A percentile compares a stretch with the other conserved stretches of the same genome.
These are phyloP conservation scores for Groenewaldozyma salmanticensis DNA, from an alignment of 805 yeast genomes.

Conservation along the genomic window DNA sequence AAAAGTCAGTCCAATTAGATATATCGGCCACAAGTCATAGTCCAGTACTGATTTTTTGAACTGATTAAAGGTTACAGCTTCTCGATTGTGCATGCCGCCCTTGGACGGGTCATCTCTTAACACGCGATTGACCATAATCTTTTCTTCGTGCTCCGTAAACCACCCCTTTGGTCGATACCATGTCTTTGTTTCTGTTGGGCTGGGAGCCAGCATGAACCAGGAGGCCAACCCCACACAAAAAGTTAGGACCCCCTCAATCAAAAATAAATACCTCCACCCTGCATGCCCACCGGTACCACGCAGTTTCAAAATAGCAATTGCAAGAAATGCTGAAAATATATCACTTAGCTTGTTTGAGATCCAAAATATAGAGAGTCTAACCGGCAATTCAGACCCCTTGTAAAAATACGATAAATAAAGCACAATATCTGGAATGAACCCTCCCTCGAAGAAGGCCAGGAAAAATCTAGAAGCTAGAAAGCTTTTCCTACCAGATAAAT, in stretches of 20 bases:
- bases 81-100: conserved; percentile 58
- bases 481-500: conserved; percentile 32
- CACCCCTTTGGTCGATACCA: conserved; percentile 43
- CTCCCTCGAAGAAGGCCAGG: conserved; percentile 54
- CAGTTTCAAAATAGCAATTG: conserved; percentile 45
- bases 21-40: conserved; percentile 48
- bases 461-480: conserved; percentile 39
- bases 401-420: conserved; percentile 61
- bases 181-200: conserved; percentile 40
- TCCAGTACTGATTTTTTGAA: conserved; percentile 36
- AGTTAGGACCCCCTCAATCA: conserved; percentile 55
- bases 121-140: conserved; percentile 47
- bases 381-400: conserved; percentile 46
- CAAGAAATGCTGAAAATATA: conserved; percentile 38
- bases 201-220: conserved; percentile 44
- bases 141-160: conserved; percentile 46
- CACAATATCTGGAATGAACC: conserved; percentile 56
- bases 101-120: conserved; percentile 55
- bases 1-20: conserved; percentile 36
- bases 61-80: conserved; percentile 36
- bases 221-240: conserved; percentile 40
- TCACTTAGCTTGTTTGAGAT: conserved; percentile 42
- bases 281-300: conserved; percentile 33
- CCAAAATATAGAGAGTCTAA: conserved; percentile 53
- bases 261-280: conserved; percentile 61